These are phyloP conservation scores for Ophiostoma quercus DNA, from an alignment of 2,329 filamentous ascomycete genomes.

Conservation along the genomic window DNA sequence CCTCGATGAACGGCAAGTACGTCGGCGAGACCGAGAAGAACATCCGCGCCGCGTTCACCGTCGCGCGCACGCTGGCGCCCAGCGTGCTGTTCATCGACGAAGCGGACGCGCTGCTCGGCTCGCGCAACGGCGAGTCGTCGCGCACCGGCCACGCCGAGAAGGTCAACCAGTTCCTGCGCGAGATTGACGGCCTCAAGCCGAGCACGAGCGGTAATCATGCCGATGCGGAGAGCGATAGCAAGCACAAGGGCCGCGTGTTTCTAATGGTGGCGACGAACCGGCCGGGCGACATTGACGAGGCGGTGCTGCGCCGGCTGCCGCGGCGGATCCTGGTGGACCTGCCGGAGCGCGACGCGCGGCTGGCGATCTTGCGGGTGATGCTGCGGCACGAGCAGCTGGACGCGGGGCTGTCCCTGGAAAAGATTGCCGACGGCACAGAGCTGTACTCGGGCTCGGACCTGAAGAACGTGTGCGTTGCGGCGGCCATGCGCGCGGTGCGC, in stretches of 20 bases:
- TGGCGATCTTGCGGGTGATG: conserved; percentile 62
- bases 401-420: conserved; percentile 52
- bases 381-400: conserved; percentile 63
- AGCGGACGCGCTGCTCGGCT: conserved; percentile 84
- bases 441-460: conserved; percentile 79
- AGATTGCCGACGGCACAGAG: conserved; percentile 62
- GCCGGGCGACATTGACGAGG: conserved; percentile 89
- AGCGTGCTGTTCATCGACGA: conserved; percentile 97
- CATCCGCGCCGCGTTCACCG: conserved; percentile 81
- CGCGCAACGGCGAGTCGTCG: conserved; percentile 60
- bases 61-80: conserved; percentile 85
- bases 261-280: conserved; percentile 98
- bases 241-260: conserved; percentile 65
- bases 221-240: neutral
- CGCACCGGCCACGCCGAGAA: conserved; percentile 75
- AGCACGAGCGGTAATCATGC: conserved; percentile 37
- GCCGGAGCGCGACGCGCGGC: conserved; percentile 55
- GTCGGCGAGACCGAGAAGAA: conserved; percentile 97
- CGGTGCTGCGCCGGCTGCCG: conserved; percentile 70
- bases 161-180: conserved; percentile 92
- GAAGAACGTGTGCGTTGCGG: conserved; percentile 75
- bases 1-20: conserved; percentile 92
- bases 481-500: conserved; percentile 71
- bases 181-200: conserved; percentile 81
- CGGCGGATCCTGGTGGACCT: conserved; percentile 69